Base-by-base conservation (phyloP, 345 rosid genomes). In the Syzygium jambos region DNA sequence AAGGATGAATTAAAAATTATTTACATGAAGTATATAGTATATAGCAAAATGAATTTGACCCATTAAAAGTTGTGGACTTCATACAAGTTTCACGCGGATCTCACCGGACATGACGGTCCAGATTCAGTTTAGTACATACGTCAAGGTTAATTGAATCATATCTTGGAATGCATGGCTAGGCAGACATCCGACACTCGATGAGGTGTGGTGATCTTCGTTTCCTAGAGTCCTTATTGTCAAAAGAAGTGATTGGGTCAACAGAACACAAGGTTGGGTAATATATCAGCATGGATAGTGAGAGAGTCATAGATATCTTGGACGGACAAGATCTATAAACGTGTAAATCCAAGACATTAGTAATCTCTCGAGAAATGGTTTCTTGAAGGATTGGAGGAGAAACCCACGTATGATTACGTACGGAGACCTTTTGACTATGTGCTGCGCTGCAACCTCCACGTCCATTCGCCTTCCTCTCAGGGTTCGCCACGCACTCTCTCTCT, bases 41-140 rank as follows among this genome's bases (percentile, higher is more conserved):
- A 11, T 3, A 4, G 78, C 16, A 30, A 65, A 65, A 30, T 2
- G 78, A 65, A 63, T 30, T 30, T 9, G 0, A 22, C 23, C 78
- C 43, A 29, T 65, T 29, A 29, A 63, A 61, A 7, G 15, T 63
- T 63, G 77, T 63, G 77, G 41, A n/a, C 16, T 29, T 63, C 68
- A 12, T 59, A 29, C 0, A 0, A 59, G 68, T 11, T 38, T 17
- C 21, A 2, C 38, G 4, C 15, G 77, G 5, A 63, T 63, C 16
- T 63, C 15, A 15, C 5, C 4, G 19, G 5, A 63, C 0, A 29
- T 29, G 38, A 63, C 10, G 4, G 38, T 63, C 19, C 2, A n/a
- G 19, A 61, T 0, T 61, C 34, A n/a, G 5, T 5, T n/a, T 14
- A 61, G 1, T 6, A 13, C 1, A n/a, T 2, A 3, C 17, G 0